Conservation (phyloP, 306 rosid species). For the Trifolium fragiferum region DNA sequence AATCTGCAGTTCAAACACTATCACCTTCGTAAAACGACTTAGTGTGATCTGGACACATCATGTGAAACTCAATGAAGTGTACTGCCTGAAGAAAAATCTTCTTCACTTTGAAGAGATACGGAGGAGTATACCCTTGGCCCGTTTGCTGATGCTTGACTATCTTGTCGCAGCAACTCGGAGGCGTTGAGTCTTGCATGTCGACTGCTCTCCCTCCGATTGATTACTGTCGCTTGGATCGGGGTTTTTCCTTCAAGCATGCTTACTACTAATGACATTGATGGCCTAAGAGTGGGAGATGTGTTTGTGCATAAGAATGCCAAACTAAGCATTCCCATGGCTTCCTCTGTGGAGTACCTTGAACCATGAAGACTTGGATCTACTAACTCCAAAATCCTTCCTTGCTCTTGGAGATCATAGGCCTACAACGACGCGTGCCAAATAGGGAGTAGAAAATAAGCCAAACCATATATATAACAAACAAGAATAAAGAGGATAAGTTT, state of each 20-base stretch:
- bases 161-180: conserved; percentile 57
- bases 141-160: conserved; percentile 57
- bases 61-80: conserved; percentile 36
- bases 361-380: conserved; percentile 65
- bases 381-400: conserved; percentile 74
- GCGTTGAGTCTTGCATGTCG: conserved; percentile 62
- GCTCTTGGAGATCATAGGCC: conserved; percentile 86
- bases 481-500: background rate
- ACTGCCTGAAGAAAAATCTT: conserved; percentile 44
- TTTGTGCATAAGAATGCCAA: conserved; percentile 76
- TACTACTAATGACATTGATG: conserved; percentile 79
- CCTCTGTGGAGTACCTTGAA: conserved; percentile 57
- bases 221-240: conserved; percentile 52
- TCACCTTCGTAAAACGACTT: background rate
- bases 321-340: conserved; percentile 69
- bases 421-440: conserved; percentile 27
- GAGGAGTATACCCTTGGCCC: conserved; percentile 67
- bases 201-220: conserved; percentile 40
- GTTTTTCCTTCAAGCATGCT: conserved; percentile 82
- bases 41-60: background rate
- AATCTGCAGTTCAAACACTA: background rate
- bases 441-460: conserved; percentile 17
- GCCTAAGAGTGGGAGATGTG: conserved; percentile 77
- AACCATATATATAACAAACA: conserved; percentile 21
- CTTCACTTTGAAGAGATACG: conserved; percentile 47